Evolutionary conservation across 2,329 filamentous ascomycete genomes (phyloP).

Genomic region (Arachnopeziza araneosa): DNA sequence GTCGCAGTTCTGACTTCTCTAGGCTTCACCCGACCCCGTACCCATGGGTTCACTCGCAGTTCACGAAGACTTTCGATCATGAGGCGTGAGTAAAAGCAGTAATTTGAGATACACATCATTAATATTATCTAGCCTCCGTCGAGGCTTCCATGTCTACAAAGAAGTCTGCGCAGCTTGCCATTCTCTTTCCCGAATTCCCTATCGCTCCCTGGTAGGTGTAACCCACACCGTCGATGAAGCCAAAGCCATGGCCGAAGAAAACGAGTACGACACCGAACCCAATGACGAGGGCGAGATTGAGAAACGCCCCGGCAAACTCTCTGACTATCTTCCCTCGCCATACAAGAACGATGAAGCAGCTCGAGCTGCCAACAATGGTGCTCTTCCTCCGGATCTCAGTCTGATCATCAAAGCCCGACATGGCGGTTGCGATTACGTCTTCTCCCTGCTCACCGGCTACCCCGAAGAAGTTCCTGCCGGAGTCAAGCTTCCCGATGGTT

Average conservation of each 20-base stretch:
- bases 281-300: conserved; percentile 97
- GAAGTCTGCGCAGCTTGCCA: conserved; percentile 98
- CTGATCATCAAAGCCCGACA: conserved; percentile 97
- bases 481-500: conserved; percentile 74
- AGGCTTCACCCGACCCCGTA: conserved; percentile 90
- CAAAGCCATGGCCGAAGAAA: conserved; percentile 94
- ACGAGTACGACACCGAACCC: conserved; percentile 97
- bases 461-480: conserved; percentile 93
- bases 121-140: conserved; percentile 66
- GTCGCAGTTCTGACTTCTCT: conserved; percentile 26
- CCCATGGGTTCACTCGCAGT: conserved; percentile 92
- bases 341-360: conserved; percentile 99
- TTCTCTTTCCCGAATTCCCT: conserved; percentile 90
- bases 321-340: conserved; percentile 88
- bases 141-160: conserved; percentile 98
- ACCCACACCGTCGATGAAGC: conserved; percentile 96
- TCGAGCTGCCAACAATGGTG: conserved; percentile 96
- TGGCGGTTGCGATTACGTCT: conserved; percentile 98
- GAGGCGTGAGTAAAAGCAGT: conserved; percentile 63
- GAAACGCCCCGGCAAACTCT: conserved; percentile 97
- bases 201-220: conserved; percentile 83
- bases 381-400: conserved; percentile 92
- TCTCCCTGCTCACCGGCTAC: conserved; percentile 93
- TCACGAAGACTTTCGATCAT: conserved; percentile 95
- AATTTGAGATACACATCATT: conserved; percentile 8